These are phyloP conservation scores for Paracoccidioides lutzii DNA, from an alignment of 2,329 filamentous ascomycete species.

Conservation along the genomic window DNA sequence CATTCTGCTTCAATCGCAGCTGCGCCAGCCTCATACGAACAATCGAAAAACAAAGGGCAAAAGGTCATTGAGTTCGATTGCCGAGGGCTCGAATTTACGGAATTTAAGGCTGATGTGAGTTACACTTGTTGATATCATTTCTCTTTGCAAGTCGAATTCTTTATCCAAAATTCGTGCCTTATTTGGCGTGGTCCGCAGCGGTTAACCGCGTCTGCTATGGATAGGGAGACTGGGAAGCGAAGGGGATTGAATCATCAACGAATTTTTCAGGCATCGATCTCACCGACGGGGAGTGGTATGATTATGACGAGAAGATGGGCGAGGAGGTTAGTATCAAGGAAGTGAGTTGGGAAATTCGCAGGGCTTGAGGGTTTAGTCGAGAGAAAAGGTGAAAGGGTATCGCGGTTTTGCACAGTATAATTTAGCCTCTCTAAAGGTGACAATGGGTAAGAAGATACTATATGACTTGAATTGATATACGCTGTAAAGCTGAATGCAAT, in stretches of 20 bases:
- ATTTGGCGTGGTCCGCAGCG: too few relatives aligned
- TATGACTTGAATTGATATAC: background rate
- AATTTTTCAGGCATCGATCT: conserved; percentile 76
- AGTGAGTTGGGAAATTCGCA: conserved; percentile 70
- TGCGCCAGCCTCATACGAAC: conserved; percentile 54
- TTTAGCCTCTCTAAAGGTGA: background rate
- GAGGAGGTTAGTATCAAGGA: conserved; percentile 91
- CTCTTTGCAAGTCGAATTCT: background rate
- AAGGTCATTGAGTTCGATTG: conserved; percentile 88
- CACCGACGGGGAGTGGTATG: conserved; percentile 87
- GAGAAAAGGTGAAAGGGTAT: background rate
- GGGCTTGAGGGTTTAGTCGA: conserved; percentile 39
- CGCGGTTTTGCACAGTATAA: background rate
- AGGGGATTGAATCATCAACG: conserved; percentile 64
- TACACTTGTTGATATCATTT: background rate
- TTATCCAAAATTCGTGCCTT: background rate
- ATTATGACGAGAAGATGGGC: conserved; percentile 87
- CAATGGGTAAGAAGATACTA: background rate
- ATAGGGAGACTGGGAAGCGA: conserved; percentile 81
- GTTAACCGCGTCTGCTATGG: background rate
- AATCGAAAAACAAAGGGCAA: conserved; percentile 46
- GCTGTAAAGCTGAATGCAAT: background rate
- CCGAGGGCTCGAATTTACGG: conserved; percentile 78
- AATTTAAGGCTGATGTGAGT: conserved; percentile 77
- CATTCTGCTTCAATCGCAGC: conserved; percentile 67